Evolutionary conservation across 441 rosid species (phyloP).

Genomic region (Erodium texanum): DNA sequence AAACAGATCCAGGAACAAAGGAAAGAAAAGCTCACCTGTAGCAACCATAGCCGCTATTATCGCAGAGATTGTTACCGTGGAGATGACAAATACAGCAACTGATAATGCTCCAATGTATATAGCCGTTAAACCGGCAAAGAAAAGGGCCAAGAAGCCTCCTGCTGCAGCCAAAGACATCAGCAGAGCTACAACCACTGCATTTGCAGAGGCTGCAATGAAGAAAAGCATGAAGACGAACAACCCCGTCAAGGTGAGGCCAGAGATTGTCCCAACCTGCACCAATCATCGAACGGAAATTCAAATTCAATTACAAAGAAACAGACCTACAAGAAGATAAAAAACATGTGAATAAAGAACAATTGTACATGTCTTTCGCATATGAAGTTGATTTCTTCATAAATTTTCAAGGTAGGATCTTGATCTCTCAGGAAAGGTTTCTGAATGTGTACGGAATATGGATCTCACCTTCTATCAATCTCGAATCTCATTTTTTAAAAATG

Average conservation of each 20-base stretch:
- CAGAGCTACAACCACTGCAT: slow-evolving; percentile 64
- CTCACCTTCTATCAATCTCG: not conserved
- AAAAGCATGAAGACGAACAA: slow-evolving; percentile 63
- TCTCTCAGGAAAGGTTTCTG: not conserved
- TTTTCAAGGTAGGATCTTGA: not conserved
- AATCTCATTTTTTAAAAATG: no score
- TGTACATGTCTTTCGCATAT: not conserved
- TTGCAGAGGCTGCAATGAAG: slow-evolving; percentile 68
- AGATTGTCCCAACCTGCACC: slow-evolving; percentile 67
- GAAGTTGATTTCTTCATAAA: not conserved
- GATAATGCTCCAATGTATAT: slow-evolving; percentile 71
- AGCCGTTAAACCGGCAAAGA: slow-evolving; percentile 57
- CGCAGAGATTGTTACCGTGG: slow-evolving; percentile 56
- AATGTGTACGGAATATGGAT: not conserved
- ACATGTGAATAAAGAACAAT: no score
- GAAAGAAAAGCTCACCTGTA: slow-evolving; percentile 40
- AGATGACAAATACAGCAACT: slow-evolving; percentile 58
- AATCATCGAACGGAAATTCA: not conserved
- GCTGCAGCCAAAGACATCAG: slow-evolving; percentile 74
- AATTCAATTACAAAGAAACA: not conserved
- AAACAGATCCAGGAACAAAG: not conserved
- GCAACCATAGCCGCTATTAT: slow-evolving; percentile 51
- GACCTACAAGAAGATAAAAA: not conserved
- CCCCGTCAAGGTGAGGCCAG: slow-evolving; percentile 61
- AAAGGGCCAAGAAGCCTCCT: slow-evolving; percentile 79